Percentiles rank a stretch among this genome's conserved stretches.
These are phyloP conservation scores for Claviceps digitariae DNA, from an alignment of 2,329 filamentous ascomycete genomes.

Conservation along the genomic window DNA sequence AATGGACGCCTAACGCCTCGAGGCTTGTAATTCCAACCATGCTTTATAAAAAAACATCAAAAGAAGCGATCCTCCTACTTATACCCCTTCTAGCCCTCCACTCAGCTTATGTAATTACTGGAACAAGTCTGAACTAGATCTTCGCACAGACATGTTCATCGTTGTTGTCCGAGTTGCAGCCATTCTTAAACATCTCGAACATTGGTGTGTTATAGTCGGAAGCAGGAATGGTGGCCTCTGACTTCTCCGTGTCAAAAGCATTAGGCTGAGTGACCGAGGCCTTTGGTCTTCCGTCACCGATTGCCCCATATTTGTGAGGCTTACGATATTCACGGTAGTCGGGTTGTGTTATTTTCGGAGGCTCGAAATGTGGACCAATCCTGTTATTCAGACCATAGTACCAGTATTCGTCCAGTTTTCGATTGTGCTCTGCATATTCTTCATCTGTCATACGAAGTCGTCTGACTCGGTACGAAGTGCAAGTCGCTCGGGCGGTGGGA, in stretches of 20 bases:
- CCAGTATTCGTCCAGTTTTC: conserved; percentile 5
- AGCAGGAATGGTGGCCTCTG: background rate
- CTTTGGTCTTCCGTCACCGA: conserved; percentile 2
- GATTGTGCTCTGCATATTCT: conserved; percentile 7
- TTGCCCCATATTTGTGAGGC: background rate
- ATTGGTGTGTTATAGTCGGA: conserved; percentile 1
- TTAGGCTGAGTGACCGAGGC: background rate
- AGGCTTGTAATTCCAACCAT: background rate
- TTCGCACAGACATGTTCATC: background rate
- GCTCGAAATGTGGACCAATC: background rate
- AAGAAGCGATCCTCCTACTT: background rate
- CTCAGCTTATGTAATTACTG: background rate
- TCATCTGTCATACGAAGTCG: conserved; percentile 12
- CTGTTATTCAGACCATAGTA: conserved; percentile 3
- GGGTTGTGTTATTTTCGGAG: background rate
- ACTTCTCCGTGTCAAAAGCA: background rate
- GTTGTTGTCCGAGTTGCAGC: background rate
- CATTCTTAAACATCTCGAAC: background rate
- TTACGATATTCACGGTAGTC: background rate
- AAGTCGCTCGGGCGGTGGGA: background rate
- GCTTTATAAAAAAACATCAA: background rate
- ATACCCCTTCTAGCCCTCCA: background rate
- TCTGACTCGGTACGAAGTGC: conserved; percentile 7
- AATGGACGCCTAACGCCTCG: too few species aligned
- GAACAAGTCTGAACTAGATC: background rate